Conservation (phyloP, 2,329 filamentous ascomycete species). For the Tolypocladium sp. region DNA sequence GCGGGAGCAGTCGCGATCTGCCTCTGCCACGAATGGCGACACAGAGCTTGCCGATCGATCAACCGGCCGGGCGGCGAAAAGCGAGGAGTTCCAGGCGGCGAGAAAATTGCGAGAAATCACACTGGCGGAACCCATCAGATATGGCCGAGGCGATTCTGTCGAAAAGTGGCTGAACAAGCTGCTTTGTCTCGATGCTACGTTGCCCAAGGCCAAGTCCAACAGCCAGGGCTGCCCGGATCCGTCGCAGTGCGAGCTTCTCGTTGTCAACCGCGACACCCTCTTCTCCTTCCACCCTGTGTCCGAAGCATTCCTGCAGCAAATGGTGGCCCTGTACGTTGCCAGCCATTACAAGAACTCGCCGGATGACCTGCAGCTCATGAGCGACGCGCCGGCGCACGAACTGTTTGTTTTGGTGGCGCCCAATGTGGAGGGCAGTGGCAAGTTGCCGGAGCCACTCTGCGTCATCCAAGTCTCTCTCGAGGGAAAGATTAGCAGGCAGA, state of each 20-base stretch:
- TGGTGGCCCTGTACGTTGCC: slow-evolving; percentile 95
- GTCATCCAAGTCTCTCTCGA: slow-evolving; percentile 92
- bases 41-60: slow-evolving; percentile 67
- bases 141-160: slow-evolving; percentile 80
- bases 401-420: slow-evolving; percentile 90
- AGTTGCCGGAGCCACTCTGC: slow-evolving; percentile 84
- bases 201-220: slow-evolving; percentile 66
- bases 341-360: slow-evolving; percentile 98
- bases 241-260: slow-evolving; percentile 80
- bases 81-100: slow-evolving; percentile 53
- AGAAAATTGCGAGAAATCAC: slow-evolving; percentile 87
- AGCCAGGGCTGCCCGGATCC: slow-evolving; percentile 82
- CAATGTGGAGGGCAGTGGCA: slow-evolving; percentile 64
- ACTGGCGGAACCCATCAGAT: slow-evolving; percentile 87
- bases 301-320: slow-evolving; percentile 93
- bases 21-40: slow-evolving; percentile 43
- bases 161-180: slow-evolving; percentile 96
- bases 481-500: slow-evolving; percentile 88
- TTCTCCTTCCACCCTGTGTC: slow-evolving; percentile 98
- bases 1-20: slow-evolving; percentile 76
- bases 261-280: slow-evolving; percentile 92
- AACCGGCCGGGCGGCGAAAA: slow-evolving; percentile 64
- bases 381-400: slow-evolving; percentile 92
- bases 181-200: slow-evolving; percentile 84
- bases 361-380: slow-evolving; percentile 97